Evolutionary conservation across 176 grass and related monocot genomes (phyloP), one percentile per base, ranked within the genome.

Genomic region (Triticum dicoccoides): DNA sequence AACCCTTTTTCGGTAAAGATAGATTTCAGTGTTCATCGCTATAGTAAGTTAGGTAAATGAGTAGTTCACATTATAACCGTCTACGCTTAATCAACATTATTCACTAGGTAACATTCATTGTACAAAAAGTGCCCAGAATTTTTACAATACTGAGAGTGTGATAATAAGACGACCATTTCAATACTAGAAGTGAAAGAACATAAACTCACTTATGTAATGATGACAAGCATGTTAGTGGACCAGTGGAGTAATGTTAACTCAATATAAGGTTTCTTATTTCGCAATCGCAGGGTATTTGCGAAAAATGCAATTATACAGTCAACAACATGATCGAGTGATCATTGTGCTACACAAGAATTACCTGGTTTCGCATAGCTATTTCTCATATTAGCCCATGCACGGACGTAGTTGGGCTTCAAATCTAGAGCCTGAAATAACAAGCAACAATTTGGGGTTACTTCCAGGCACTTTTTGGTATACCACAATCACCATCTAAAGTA

Each of bases 381-480:
- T 80, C 97, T 92, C 97, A 99, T 99, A 86, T 99, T 99, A 75
- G 97, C 97, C 97, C 94, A 99, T 80, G 94, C 97, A 80, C 94
- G 88, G 10, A 99, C 97, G 76, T 96, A 99, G 83, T 99, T 99
- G 44, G 97, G 97, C 83, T 99, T 99, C 87, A 99, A 94, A 83
- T 96, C 97, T 37, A 99, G 83, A 76, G 97, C 97, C 97, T 99
- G 80, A 63, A 78, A 93, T 76, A 51, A 74, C 25, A 79, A 77
- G 25, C 7, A 87, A 37, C 80, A 33, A 44, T 85, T 47, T 72
- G 38, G 65, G 17, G 82, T 89, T 49, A 89, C 47, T 76, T 91
- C 37, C 21, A 85, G 63, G 11, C 33, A 79, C n/a, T 54, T 54
- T 54, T 54, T 54, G 6, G 39, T 33, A 77, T 61, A 37, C 49